Evolutionary conservation across 192 early-diverging fungal genomes (phyloP), one percentile per base, ranked within the genome.

Genomic region (Mortierella alpina): DNA sequence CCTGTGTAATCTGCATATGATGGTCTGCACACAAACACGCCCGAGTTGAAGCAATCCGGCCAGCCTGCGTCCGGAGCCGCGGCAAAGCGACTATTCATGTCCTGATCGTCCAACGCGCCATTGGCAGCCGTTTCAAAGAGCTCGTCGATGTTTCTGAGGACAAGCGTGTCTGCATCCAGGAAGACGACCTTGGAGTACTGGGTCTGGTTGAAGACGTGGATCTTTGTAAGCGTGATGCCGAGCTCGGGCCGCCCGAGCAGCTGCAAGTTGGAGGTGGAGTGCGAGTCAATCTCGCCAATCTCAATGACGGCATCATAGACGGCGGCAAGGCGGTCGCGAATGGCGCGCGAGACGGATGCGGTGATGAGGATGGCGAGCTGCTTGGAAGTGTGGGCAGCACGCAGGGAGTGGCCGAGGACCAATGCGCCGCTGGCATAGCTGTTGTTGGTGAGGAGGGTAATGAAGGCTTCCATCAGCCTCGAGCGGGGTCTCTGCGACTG

Each of bases 31-130:
- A 93, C 92, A 88, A 99, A 93, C 2, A 99, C 95, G 7, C 96
- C 97, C 53, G 97, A 97, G 80, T 99, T 99, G 86, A 99, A 99
- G 67, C 92, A 94, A 76, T 99, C 97, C 0, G 97, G 97, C 97
- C 97, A 99, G 1, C 96, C 96, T 23, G 93, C 93, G 62, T 99
- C 97, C 7, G 96, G 93, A 7, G 95, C 89, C 6, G 97, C 96
- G 5, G 95, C 93, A 83, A 97, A 92, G 5, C 76, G 63, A 11
- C 75, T 88, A 62, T 88, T 86, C 2, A 79, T 68, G 20, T 68
- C 79, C 82, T 59, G n/a, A 22, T 79, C 75, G 13, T 79, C 69
- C 9, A 79, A 14, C 6, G 68, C 59, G 1, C 76, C 76, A 31
- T 72, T 71, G 70, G 87, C 82, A 5, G 84, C 74, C 57, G 84